phyloP scores from a whole-genome alignment of 257 asterid species.

The Verbascum thapsus region DNA sequence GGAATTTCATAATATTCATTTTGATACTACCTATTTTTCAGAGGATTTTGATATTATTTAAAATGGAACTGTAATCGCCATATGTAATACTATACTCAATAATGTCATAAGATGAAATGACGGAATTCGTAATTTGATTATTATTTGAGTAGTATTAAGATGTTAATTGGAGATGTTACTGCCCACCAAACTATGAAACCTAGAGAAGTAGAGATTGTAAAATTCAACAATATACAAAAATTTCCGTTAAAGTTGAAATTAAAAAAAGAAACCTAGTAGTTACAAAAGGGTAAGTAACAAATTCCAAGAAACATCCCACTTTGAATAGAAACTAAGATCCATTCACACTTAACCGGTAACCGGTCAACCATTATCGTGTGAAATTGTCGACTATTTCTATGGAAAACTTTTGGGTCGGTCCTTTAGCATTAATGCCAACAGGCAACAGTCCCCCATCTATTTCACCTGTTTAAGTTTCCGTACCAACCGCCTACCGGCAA shows the following conservation, averaged over 20 bases:
- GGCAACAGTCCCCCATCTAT: slow-evolving; percentile 34
- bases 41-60: no score
- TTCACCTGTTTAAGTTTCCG: no score
- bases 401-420: slow-evolving; percentile 37
- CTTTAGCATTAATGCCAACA: slow-evolving; percentile 43
- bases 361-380: slow-evolving; percentile 44
- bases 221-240: not conserved
- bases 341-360: slow-evolving; percentile 52
- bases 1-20: no score
- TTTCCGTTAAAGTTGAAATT: slow-evolving; percentile 14
- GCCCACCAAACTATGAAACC: no score
- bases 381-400: slow-evolving; percentile 32
- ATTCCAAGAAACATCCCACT: slow-evolving; percentile 33
- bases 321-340: slow-evolving; percentile 37
- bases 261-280: not conserved
- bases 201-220: no score
- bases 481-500: slow-evolving; percentile 62
- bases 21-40: no score
- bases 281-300: slow-evolving; percentile 17
- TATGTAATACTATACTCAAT: no score
- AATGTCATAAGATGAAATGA: no score
- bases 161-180: no score
- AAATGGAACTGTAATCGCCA: no score
- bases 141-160: no score
- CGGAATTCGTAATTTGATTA: no score